These are phyloP conservation scores for Solanum rostratum DNA, from an alignment of 257 asterid species.

Conservation along the genomic window DNA sequence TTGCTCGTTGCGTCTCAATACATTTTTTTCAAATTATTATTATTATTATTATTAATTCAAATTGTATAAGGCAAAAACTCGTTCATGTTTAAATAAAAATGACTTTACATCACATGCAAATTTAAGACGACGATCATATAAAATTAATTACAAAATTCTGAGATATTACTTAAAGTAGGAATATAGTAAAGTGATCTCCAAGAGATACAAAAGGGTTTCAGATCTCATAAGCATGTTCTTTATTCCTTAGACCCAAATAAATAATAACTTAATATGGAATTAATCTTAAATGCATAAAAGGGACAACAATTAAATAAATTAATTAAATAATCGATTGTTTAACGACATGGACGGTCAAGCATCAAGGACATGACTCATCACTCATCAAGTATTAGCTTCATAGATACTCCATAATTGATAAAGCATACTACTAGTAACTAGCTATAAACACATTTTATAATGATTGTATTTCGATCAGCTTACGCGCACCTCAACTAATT, in stretches of 20 bases:
- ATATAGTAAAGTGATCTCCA: neutral
- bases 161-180: neutral
- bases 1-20: too few species aligned
- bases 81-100: neutral
- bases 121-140: neutral
- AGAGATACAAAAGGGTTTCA: neutral
- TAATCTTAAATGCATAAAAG: neutral
- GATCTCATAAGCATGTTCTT: slow-evolving; percentile 3
- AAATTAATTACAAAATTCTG: neutral
- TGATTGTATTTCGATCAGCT: neutral
- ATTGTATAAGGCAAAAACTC: neutral
- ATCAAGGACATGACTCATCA: neutral
- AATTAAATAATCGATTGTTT: neutral
- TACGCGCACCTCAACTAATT: neutral
- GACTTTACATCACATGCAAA: neutral
- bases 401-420: neutral
- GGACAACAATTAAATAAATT: neutral
- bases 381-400: neutral
- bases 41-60: neutral
- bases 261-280: neutral
- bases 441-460: neutral
- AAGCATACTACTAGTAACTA: neutral
- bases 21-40: neutral
- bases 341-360: slow-evolving; percentile 3
- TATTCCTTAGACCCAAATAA: neutral